phyloP scores from a whole-genome alignment of 2,329 filamentous ascomycete species.

The Fusarium sp. region DNA sequence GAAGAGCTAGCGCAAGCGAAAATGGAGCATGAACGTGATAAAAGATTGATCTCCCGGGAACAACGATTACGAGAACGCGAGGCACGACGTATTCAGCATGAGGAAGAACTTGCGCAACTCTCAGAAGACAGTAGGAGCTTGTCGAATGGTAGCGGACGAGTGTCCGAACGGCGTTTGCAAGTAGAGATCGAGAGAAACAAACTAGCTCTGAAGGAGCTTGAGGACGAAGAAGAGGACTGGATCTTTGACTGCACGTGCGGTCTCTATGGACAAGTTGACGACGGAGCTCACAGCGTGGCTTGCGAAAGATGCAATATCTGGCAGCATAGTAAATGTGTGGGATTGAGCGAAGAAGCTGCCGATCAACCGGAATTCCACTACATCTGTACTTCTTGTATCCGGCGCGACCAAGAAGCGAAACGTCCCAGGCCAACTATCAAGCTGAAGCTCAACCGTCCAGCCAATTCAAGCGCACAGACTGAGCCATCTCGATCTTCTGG shows the following conservation, averaged over 20 bases:
- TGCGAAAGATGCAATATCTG: conserved; percentile 96
- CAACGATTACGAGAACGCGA: conserved; percentile 89
- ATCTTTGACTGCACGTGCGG: conserved; percentile 96
- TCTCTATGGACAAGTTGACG: conserved; percentile 90
- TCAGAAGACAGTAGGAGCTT: conserved; percentile 79
- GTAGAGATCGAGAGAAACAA: conserved; percentile 84
- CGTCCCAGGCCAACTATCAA: conserved; percentile 65
- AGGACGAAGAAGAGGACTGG: conserved; percentile 85
- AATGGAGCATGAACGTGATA: conserved; percentile 80
- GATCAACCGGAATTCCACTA: conserved; percentile 91
- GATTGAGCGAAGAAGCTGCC: conserved; percentile 81
- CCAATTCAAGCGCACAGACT: conserved; percentile 18
- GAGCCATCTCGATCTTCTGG: conserved; percentile 22
- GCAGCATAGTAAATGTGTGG: conserved; percentile 95
- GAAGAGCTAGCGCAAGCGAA: conserved; percentile 72
- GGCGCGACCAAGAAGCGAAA: conserved; percentile 74
- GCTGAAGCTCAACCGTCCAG: conserved; percentile 60
- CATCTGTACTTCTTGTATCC: conserved; percentile 82
- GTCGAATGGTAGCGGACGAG: conserved; percentile 67
- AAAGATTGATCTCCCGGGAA: conserved; percentile 85
- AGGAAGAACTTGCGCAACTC: conserved; percentile 84
- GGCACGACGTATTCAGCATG: conserved; percentile 82
- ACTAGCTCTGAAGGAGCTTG: conserved; percentile 79
- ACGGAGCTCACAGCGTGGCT: conserved; percentile 92
- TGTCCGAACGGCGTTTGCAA: conserved; percentile 85